Percentiles rank a stretch among this genome's conserved stretches.
Evolutionary conservation across 495 filamentous ascomycete species (phyloP).

Genomic region (Friedmanniomyces endolithicus): DNA sequence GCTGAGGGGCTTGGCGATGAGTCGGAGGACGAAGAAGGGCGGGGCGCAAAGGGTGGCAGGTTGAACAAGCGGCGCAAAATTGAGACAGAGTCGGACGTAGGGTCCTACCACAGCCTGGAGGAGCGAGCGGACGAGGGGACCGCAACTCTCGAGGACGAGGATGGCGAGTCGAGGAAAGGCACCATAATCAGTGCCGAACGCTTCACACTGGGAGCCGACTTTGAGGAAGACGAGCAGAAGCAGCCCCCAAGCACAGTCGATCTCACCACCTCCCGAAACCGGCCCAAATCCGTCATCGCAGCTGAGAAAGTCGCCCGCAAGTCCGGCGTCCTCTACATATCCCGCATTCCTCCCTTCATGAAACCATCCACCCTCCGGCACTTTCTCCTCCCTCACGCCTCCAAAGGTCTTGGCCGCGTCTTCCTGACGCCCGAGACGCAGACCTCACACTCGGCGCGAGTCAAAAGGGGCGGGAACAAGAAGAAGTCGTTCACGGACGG

Average conservation of each 20-base stretch:
- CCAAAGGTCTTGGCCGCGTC: constrained; percentile 55
- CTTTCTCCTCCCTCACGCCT: constrained; percentile 64
- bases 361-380: constrained; percentile 71
- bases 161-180: neutral
- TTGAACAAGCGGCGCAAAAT: constrained; percentile 56
- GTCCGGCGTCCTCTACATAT: constrained; percentile 78
- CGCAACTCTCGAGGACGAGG: constrained; percentile 11
- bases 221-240: constrained; percentile 5
- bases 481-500: constrained; percentile 80
- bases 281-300: constrained; percentile 47
- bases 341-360: constrained; percentile 87
- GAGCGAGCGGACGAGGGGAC: constrained; percentile 8
- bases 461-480: constrained; percentile 68
- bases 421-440: constrained; percentile 77
- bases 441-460: constrained; percentile 43
- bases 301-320: constrained; percentile 45
- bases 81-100: constrained; percentile 33
- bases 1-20: constrained; percentile 53
- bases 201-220: neutral
- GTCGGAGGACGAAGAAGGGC: constrained; percentile 55
- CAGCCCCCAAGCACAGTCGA: neutral
- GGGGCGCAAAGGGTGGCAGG: constrained; percentile 34
- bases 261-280: neutral
- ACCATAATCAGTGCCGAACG: neutral
- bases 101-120: constrained; percentile 24